Conservation (phyloP, 2,329 filamentous ascomycete species). For the Elsinoe perseae region DNA sequence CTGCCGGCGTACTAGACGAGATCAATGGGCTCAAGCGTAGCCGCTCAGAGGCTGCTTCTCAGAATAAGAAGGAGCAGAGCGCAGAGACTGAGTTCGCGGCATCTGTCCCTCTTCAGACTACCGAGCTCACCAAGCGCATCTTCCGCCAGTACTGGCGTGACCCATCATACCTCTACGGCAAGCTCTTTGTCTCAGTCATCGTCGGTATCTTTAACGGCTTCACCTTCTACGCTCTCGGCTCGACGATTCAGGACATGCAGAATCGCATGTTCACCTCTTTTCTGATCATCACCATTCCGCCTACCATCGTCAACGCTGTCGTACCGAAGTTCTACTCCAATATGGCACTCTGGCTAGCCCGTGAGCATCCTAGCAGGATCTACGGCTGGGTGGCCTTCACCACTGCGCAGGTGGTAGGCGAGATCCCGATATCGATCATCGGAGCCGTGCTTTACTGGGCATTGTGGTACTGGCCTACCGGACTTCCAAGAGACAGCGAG, state of each 20-base stretch:
- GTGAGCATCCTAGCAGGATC: slow-evolving; percentile 65
- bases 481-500: slow-evolving; percentile 56
- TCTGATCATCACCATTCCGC: slow-evolving; percentile 51
- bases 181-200: slow-evolving; percentile 63
- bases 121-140: slow-evolving; percentile 59
- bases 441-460: slow-evolving; percentile 60
- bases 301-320: slow-evolving; percentile 63
- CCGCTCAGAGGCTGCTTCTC: slow-evolving; percentile 42
- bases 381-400: slow-evolving; percentile 73
- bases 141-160: slow-evolving; percentile 70
- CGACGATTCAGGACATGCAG: slow-evolving; percentile 61
- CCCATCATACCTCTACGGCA: slow-evolving; percentile 68
- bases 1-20: slow-evolving; percentile 51
- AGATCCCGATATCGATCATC: slow-evolving; percentile 63
- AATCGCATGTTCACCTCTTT: slow-evolving; percentile 70
- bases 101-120: slow-evolving; percentile 54
- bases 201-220: slow-evolving; percentile 73
- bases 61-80: slow-evolving; percentile 19
- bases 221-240: slow-evolving; percentile 64
- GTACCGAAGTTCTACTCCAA: slow-evolving; percentile 73
- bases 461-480: slow-evolving; percentile 69
- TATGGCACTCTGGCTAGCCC: slow-evolving; percentile 62
- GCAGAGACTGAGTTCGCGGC: slow-evolving; percentile 51
- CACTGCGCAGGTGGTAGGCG: slow-evolving; percentile 63
- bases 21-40: slow-evolving; percentile 57